Evolutionary conservation across 805 yeast species (phyloP).

Genomic region (Wickerhamiella allomyrinae): DNA sequence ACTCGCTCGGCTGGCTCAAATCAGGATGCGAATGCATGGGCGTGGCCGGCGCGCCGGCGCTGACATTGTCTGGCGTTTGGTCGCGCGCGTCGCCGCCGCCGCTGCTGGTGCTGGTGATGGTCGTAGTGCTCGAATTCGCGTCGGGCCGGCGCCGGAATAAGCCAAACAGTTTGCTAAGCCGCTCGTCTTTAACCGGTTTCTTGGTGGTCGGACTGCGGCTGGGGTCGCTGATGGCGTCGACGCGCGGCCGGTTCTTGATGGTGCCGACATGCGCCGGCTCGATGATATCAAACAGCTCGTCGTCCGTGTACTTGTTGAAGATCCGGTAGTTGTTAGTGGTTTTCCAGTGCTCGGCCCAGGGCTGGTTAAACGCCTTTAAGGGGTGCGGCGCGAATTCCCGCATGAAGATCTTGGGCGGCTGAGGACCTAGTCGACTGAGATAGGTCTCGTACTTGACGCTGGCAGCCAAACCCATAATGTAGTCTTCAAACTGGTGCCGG

Average conservation of each 20-base stretch:
- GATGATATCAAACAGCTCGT: conserved; percentile 51
- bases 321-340: conserved; percentile 39
- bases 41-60: no score
- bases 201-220: not conserved
- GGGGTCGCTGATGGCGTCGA: conserved; percentile 6
- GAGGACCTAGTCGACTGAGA: conserved; percentile 27
- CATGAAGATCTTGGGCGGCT: conserved; percentile 21
- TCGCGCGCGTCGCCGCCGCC: not conserved
- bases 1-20: no score
- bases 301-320: conserved; percentile 47
- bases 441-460: conserved; percentile 57
- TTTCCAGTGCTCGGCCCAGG: conserved; percentile 42
- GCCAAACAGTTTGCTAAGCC: not conserved
- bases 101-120: not conserved
- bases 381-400: conserved; percentile 25
- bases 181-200: not conserved
- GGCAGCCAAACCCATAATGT: conserved; percentile 60
- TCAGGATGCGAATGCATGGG: no score
- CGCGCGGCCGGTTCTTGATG: conserved; percentile 5
- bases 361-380: conserved; percentile 29
- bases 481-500: conserved; percentile 80
- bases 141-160: not conserved
- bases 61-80: not conserved
- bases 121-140: not conserved
- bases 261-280: conserved; percentile 26